Conservation (phyloP, 805 yeast genomes). For the Tetrapisispora taiwanensis region DNA sequence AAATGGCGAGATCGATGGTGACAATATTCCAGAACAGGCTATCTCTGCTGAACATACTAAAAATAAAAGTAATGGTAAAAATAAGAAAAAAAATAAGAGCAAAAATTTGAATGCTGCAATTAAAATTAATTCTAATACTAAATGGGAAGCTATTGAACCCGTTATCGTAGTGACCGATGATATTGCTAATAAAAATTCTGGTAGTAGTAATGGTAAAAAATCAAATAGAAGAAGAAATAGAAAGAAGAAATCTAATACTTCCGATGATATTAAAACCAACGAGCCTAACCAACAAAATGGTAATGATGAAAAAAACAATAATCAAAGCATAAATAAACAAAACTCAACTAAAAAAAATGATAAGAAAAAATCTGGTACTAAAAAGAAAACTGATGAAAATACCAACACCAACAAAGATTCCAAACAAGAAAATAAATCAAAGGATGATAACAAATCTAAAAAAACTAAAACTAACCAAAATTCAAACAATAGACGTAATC, state of each 20-base stretch:
- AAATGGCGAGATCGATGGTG: slow-evolving; percentile 10
- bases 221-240: slow-evolving; percentile 5
- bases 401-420: background rate
- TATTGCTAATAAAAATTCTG: slow-evolving; percentile 8
- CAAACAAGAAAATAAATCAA: background rate
- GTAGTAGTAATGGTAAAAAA: slow-evolving; percentile 5
- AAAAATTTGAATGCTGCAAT: slow-evolving; percentile 7
- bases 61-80: background rate
- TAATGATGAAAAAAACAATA: slow-evolving; percentile 2
- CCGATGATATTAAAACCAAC: slow-evolving; percentile 7
- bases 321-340: background rate
- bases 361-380: background rate
- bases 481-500: background rate
- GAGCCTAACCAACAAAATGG: slow-evolving; percentile 8
- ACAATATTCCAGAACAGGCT: slow-evolving; percentile 16
- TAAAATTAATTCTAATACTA: slow-evolving; percentile 22
- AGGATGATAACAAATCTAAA: background rate
- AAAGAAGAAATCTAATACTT: slow-evolving; percentile 6
- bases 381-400: background rate
- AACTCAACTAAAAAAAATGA: background rate
- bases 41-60: slow-evolving; percentile 7
- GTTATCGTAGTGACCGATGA: slow-evolving; percentile 35
- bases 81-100: slow-evolving; percentile 8
- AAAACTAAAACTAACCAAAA: background rate
- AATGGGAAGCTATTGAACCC: slow-evolving; percentile 63